Base-by-base conservation (phyloP, 371 early-diverging fungal species). In the Mucor plumbeus region DNA sequence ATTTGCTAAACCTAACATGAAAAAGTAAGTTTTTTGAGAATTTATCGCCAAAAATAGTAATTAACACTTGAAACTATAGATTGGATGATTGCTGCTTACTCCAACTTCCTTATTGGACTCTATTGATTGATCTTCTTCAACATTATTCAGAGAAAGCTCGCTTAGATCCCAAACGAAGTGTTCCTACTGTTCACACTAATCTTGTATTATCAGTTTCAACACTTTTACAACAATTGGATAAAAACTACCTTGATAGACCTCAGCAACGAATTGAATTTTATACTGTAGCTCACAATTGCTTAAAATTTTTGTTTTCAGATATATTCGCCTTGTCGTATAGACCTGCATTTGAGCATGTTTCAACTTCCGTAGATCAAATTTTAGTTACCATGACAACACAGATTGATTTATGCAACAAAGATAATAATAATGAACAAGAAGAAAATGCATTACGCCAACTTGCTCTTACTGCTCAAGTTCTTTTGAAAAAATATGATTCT, bases 291-390 rank as follows among this genome's bases (percentile, higher is more conserved):
- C 48, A 61, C 10, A n/a, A 14, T 15, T 75, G 72, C 35, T 19
- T 76, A 0, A 35, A 60, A 0, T 43, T 74, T 3, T 60, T 83
- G 19, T 68, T 80, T n/a, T 77, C 75, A 3, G 69, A 61, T n/a
- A 59, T 48, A 0, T 80, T 73, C 55, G 55, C 57, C 0, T 61
- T 69, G 9, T 74, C 77, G 0, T 83, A 78, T 57, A 64, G 81
- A 61, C 81, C 83, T 33, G 58, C 77, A 7, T 73, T 79, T 48
- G 83, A 83, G 31, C 80, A 80, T 15, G 70, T 77, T 34, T 66
- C 73, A 4, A 31, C 64, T 9, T 48, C 69, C 7, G 74, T 77
- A 0, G 83, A 83, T 34, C 64, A 71, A 59, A 6, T 77, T 1
- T 56, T 76, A 59, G 59, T 19, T 10, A 54, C 57, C 15, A 40